These are phyloP conservation scores for Umbelopsis ramanniana DNA, from an alignment of 192 early-diverging fungal species.

Conservation along the genomic window DNA sequence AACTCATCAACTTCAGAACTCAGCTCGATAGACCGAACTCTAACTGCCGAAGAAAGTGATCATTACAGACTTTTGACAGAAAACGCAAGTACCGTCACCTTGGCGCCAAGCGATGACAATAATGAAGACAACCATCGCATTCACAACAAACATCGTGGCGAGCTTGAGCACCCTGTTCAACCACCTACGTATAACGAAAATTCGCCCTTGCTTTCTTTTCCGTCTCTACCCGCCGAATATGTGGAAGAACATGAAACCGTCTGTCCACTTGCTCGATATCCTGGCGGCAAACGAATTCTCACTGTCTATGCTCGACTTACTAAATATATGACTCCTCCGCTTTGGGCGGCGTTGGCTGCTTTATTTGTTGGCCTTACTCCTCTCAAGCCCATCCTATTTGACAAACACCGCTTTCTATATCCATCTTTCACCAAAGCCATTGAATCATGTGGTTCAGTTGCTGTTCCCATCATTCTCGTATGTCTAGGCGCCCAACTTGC, in stretches of 20 bases:
- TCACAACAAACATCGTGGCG: neutral
- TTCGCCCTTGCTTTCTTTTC: slow-evolving; percentile 7
- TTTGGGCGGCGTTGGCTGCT: slow-evolving; percentile 71
- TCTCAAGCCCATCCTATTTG: slow-evolving; percentile 65
- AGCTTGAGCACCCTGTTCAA: neutral
- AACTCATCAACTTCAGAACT: slow-evolving; percentile 4
- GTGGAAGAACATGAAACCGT: neutral
- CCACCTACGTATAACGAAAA: neutral
- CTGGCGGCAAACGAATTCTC: slow-evolving; percentile 4
- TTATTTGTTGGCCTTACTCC: slow-evolving; percentile 68
- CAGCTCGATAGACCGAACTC: slow-evolving; percentile 3
- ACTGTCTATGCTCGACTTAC: slow-evolving; percentile 16
- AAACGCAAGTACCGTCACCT: neutral
- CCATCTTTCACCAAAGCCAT: slow-evolving; percentile 68
- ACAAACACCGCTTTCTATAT: slow-evolving; percentile 57
- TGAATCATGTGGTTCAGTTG: slow-evolving; percentile 74
- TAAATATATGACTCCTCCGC: slow-evolving; percentile 66
- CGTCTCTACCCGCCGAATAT: slow-evolving; percentile 1
- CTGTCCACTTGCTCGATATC: neutral
- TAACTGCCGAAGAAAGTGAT: slow-evolving; percentile 7
- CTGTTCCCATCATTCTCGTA: slow-evolving; percentile 77
- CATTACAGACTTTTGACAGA: neutral
- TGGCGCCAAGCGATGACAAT: neutral
- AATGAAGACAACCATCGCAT: neutral
- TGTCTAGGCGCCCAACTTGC: slow-evolving; percentile 76